Evolutionary conservation across 2,329 filamentous ascomycete species (phyloP), one percentile per base, ranked within the genome.

Genomic region (Colletotrichum paranaense): DNA sequence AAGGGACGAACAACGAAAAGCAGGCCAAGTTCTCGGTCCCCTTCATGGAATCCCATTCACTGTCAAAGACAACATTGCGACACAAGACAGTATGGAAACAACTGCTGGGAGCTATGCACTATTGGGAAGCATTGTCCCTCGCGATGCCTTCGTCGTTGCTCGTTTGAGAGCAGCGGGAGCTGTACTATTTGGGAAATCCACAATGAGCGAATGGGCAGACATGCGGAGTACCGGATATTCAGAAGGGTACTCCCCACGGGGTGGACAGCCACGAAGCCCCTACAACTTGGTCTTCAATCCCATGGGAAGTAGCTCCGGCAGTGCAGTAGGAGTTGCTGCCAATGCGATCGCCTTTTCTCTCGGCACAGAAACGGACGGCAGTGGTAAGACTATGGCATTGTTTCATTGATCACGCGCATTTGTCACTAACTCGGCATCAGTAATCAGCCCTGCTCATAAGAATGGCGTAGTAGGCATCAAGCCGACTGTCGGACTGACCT

Each of bases 1-100:
- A 16, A 84, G 91, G 35, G 93, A 95, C 77, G 79, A 78, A 0
- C 92, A 95, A 81, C 87, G 93, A 22, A 78, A 79, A 16, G 77
- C 82, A 1, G 91, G 91, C 32, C 84, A 83, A 52, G 80, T 91
- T 11, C 88, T 91, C n/a, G 88, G 92, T 1, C 90, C 90, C 0
- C 85, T 95, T 1, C 93, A 95, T 79, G 93, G 93, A 4, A 93
- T 95, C 58, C 93, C 93, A 0, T 93, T 93, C 79, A 85, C 92
- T 3, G 89, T 94, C 75, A 95, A 95, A 81, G 93, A 95, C 79
- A 93, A 92, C 79, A 92, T 93, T 68, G 91, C 86, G 30, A 90
- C 88, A 11, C 90, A 90, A 75, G 93, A 94, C 79, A 88, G 87
- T 64, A 89, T 95, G 87, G 88, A 95, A 78, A 95, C 93, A 0